Evolutionary conservation across 2,329 filamentous ascomycete genomes (phyloP), one percentile per base, ranked within the genome.

Genomic region (Colletotrichum viniferum): DNA sequence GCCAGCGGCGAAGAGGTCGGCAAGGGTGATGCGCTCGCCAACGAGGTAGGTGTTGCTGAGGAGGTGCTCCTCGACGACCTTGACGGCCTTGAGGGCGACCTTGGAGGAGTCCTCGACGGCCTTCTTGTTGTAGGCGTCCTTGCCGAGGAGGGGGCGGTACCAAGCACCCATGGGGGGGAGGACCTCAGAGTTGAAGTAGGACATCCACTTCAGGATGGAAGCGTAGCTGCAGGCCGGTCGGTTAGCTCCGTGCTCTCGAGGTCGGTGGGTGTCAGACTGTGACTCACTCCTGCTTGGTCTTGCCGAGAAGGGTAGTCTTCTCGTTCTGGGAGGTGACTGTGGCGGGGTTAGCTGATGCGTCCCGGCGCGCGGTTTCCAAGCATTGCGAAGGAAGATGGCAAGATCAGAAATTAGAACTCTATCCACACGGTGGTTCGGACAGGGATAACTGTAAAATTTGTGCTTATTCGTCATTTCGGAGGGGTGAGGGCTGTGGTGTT

Each of bases 201-300:
- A 98, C 94, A 98, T 93, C 97, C 97, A 99, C 88, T 94, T 95
- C 85, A 99, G 91, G 87, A 99, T 99, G 81, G 96, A 96, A 82
- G 97, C 97, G 88, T 98, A 96, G 86, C 91, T 92, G 78, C 21
- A 21, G 32, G 4, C 28, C 58, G 5, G 6, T 4, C 30, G 28
- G 61, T 85, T 77, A 84, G 83, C 78, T 61, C 30, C 12, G 18
- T 36, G 16, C 58, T 61, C 21, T 38, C 14, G n/a, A n/a, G 21
- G 56, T 73, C 62, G 77, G 68, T 58, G 43, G 75, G 69, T 24
- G 26, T 13, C 18, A 13, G 38, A 28, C 24, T 32, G 24, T 56
- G n/a, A 85, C 90, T 85, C 89, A 96, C 93, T 99, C 97, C 91
- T 99, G 96, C 94, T 99, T 99, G 89, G 96, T 99, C 94, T 98